Base-by-base conservation (phyloP, 192 early-diverging fungal species). In the Rhizophagus prolifer region DNA sequence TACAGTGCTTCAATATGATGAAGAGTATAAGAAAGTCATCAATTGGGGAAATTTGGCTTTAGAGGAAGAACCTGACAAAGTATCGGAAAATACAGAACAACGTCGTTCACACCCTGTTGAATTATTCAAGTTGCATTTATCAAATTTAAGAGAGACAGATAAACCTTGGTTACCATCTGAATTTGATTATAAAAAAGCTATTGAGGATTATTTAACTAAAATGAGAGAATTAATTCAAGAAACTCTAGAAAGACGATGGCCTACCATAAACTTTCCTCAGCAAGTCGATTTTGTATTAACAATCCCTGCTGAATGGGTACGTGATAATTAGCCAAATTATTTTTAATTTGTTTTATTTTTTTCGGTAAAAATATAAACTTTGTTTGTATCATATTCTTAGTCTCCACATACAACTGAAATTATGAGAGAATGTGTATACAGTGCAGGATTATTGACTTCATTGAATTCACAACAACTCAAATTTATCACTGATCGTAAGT, bases 81-180 rank as follows among this genome's bases (percentile, higher is more conserved):
- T 41, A 41, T 4, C 31, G 4, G 38, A 50, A 4, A 3, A 50
- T 50, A 19, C 4, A 19, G 47, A 50, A 16, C 16, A 16, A 50
- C 47, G 19, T 9, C 58, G 25, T 44, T 31, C 74, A 14, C 38
- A 34, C 26, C 74, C 74, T 21, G 19, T 75, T 14, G 63, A 75
- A 75, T 54, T 65, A n/a, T 75, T 75, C 19, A 75, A 75, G 31
- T 75, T 75, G 16, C 74, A 75, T 65, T 21, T 75, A 2, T 75
- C 62, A 14, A 23, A 23, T n/a, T 64, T 75, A 31, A 50, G 26
- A 19, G 7, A 44, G 4, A 13, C 21, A 2, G 74, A 75, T 4
- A 66, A 66, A 65, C 74, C 74, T 65, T 63, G 62, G 44, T 34
- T 75, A n/a, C 74, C 74, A 7, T 1, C 16, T 28, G 13, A 34